Base-by-base conservation (phyloP, 73 alveolate species). In the Stentor roeselii region DNA sequence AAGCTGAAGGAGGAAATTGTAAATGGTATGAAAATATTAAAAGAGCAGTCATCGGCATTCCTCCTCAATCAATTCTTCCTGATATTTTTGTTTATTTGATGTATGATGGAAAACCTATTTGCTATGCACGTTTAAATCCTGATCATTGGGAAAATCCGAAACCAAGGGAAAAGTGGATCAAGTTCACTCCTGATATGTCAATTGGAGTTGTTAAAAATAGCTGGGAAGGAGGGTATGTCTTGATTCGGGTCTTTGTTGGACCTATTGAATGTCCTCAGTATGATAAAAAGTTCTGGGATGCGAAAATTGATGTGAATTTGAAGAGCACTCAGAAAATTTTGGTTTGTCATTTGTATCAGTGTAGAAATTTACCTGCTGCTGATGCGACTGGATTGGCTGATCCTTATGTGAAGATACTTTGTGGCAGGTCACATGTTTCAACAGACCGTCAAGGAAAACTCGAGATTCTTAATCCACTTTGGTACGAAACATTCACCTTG, bases 341-440 rank as follows among this genome's bases (percentile, higher is more conserved):
- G 11, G 89, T 90, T 60, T 89, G 91, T 37, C 87, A 90, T 85
- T 87, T 95, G 32, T 95, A 86, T 92, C 92, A 93, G 92, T 93
- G 99, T 90, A 91, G 86, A 88, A 97, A 93, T n/a, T 87, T 95
- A 76, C 93, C 97, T 21, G 86, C 98, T 3, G 95, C 98, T 21
- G 99, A 95, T 83, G 86, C 96, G 58, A 89, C 86, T 83, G 98
- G 98, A 3, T 85, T 95, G 27, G 86, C 93, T 60, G 97, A 93
- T 61, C 98, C 98, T 6, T 93, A 84, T 82, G 87, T 91, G 3
- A 80, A 60, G 58, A 75, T 93, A 27, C 76, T 87, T 76, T 88
- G 90, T 58, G 87, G 78, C 42, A 96, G 88, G 60, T 58, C 84
- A 59, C 50, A 86, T 39, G 86, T 59, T 60, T 31, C 42, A 38